Percentiles rank a stretch among this genome's conserved stretches.
Conservation (phyloP, 208 protist species). For the Phytomonas francai region DNA sequence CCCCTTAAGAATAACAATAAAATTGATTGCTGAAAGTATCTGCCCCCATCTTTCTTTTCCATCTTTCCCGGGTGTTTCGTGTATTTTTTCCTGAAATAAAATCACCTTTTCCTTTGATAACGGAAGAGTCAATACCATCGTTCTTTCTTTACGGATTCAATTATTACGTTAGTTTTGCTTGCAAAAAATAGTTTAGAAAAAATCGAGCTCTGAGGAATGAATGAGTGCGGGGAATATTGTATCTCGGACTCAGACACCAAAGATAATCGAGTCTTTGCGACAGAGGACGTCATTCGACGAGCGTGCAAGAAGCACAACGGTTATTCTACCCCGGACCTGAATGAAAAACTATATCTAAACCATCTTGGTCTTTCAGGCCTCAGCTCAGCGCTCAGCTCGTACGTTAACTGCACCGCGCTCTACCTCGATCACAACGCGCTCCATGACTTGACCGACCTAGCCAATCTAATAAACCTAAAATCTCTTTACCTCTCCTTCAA, state of each 20-base stretch:
- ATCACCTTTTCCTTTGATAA: no score
- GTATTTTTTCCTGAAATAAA: background rate
- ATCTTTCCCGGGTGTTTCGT: background rate
- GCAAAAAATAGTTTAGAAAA: no score
- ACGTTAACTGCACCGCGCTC: conserved; percentile 71
- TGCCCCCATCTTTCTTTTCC: no score
- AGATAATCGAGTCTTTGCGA: conserved; percentile 25
- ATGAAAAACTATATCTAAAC: conserved; percentile 92
- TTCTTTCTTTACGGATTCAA: no score
- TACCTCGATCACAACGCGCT: conserved; percentile 91
- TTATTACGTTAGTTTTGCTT: no score
- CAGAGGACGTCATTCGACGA: conserved; percentile 36
- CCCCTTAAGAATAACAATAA: no score
- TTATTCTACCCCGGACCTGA: conserved; percentile 87
- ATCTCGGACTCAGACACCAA: background rate
- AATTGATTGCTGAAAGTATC: no score
- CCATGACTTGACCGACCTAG: conserved; percentile 63
- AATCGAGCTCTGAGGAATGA: no score
- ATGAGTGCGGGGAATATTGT: no score
- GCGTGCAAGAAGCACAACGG: conserved; percentile 65
- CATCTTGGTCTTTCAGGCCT: conserved; percentile 77
- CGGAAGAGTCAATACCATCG: no score
- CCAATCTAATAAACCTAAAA: conserved; percentile 36
- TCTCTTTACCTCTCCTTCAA: conserved; percentile 89
- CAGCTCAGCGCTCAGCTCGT: conserved; percentile 49